Evolutionary conservation across 257 asterid species (phyloP), one percentile per base, ranked within the genome.

Genomic region (Phtheirospermum japonicum): DNA sequence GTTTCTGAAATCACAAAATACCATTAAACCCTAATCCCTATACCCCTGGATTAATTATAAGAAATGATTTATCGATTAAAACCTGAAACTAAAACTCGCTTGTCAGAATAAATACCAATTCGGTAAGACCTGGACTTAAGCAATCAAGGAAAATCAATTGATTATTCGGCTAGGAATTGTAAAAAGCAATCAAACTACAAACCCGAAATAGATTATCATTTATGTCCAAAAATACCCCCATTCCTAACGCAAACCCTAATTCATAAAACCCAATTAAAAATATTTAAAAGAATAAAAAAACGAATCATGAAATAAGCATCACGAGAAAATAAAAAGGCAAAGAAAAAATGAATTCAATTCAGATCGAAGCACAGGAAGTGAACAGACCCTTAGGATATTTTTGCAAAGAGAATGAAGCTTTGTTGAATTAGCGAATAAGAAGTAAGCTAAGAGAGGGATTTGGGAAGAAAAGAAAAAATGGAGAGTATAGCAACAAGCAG

Each of bases 401-500:
- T 5, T 2, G 2, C 11, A 65, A 3, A 31, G 19, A 64, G 2
- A 42, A 40, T 30, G 52, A 43, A 32, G n/a, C 30, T 61, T 31
- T 42, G 14, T 39, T 34, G 32, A 16, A 73, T 46, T 16, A 59
- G 76, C 67, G 69, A 73, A 67, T 71, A 63, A 69, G 75, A 49
- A 63, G 67, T 18, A n/a, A n/a, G 18, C 17, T 12, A 14, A 65
- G 73, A 69, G 73, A 67, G 77, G 54, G 70, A 67, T 67, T 65
- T 58, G 78, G 58, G 76, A 42, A 34, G 53, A 14, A 28, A 20
- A 66, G 59, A 60, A 65, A n/a, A 31, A 67, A 71, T 48, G 51
- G 67, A 62, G 39, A 71, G 80, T 61, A 57, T 60, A 73, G 66
- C 51, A 70, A 56, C 71, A 66, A 75, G 68, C 65, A 58, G 74